A percentile compares a stretch with the other conserved stretches of the same genome.
phyloP scores from a whole-genome alignment of 2,329 filamentous ascomycete species.

The Neophaeococcomyces aloes region DNA sequence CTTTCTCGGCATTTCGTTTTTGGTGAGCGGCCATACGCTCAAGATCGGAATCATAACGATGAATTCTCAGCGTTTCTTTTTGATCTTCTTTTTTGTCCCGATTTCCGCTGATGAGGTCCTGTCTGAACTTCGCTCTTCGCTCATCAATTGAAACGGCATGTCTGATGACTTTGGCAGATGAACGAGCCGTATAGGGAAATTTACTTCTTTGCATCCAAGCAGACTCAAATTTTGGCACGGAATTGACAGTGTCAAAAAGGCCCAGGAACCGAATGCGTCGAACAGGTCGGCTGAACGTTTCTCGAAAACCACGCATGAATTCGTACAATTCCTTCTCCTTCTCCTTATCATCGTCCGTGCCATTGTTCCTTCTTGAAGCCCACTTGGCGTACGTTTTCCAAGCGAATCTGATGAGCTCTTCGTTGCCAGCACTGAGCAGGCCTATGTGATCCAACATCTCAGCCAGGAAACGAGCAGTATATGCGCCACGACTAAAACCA shows the following conservation, averaged over 20 bases:
- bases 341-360: conserved; percentile 32
- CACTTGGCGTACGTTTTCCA: conserved; percentile 73
- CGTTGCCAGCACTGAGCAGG: conserved; percentile 67
- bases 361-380: conserved; percentile 38
- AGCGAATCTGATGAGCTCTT: conserved; percentile 73
- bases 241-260: conserved; percentile 74
- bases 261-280: conserved; percentile 65
- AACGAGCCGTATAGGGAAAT: conserved; percentile 52
- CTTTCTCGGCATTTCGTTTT: neutral
- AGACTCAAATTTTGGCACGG: conserved; percentile 64
- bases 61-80: neutral
- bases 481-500: conserved; percentile 62
- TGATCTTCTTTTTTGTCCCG: conserved; percentile 8
- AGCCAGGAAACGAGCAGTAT: conserved; percentile 63
- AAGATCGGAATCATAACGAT: conserved; percentile 12
- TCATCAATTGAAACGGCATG: conserved; percentile 51
- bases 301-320: conserved; percentile 69
- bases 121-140: conserved; percentile 47
- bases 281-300: conserved; percentile 69
- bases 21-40: conserved; percentile 2
- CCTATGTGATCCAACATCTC: conserved; percentile 81
- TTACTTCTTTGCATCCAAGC: conserved; percentile 64
- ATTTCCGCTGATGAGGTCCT: conserved; percentile 44
- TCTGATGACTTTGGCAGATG: conserved; percentile 44
- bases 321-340: conserved; percentile 54